Conservation (phyloP, 441 rosid genomes). For the Kokia cookei region DNA sequence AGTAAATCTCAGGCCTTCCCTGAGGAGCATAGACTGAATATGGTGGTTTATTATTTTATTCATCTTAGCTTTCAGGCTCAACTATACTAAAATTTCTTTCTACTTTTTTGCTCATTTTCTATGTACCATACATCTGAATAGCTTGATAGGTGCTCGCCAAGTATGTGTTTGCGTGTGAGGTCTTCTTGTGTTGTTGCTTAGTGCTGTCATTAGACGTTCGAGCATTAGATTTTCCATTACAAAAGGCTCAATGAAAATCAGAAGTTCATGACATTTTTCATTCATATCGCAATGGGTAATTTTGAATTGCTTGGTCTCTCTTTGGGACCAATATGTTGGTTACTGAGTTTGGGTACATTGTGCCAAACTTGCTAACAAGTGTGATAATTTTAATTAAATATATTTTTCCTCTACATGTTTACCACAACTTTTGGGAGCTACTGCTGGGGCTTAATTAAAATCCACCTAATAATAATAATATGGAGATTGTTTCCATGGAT, state of each 20-base stretch:
- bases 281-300: background rate
- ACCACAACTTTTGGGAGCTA: background rate
- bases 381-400: background rate
- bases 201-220: background rate
- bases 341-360: background rate
- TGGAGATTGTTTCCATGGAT: background rate
- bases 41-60: background rate
- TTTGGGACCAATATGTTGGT: background rate
- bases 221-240: background rate
- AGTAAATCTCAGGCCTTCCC: background rate
- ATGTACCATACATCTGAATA: background rate
- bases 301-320: background rate
- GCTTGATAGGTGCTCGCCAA: background rate
- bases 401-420: background rate
- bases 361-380: background rate
- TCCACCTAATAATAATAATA: background rate
- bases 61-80: background rate
- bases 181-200: background rate
- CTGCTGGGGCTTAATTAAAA: background rate
- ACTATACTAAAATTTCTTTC: background rate
- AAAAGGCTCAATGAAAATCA: background rate
- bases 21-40: background rate
- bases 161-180: background rate
- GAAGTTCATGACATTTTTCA: background rate
- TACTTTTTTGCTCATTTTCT: background rate